phyloP scores from a whole-genome alignment of 2,329 filamentous ascomycete species.

The Diaporthe ilicicola region DNA sequence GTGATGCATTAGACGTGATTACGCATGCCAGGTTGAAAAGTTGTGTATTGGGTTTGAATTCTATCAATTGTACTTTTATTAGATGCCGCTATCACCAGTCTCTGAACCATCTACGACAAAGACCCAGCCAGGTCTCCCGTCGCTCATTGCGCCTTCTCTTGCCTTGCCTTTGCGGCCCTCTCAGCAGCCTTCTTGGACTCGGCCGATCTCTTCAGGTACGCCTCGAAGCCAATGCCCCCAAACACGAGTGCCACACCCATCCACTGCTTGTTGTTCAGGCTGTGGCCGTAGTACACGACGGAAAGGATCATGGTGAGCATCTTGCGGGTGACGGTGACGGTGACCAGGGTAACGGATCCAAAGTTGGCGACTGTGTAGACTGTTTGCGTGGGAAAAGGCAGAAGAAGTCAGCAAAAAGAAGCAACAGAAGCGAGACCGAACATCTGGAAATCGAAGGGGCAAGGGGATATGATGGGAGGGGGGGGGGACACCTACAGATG shows the following conservation, averaged over 20 bases:
- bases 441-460: too few relatives aligned
- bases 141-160: constrained; percentile 4
- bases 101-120: background rate
- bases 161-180: constrained; percentile 47
- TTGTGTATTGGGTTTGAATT: background rate
- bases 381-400: constrained; percentile 39
- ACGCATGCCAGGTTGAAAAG: background rate
- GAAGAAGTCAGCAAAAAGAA: background rate
- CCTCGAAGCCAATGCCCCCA: constrained; percentile 93
- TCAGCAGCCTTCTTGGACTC: constrained; percentile 82
- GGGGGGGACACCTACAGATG: constrained; percentile 69
- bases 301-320: constrained; percentile 99
- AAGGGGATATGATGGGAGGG: too few relatives aligned
- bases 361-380: constrained; percentile 94
- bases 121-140: background rate
- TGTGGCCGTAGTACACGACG: constrained; percentile 93
- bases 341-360: constrained; percentile 90
- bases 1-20: background rate
- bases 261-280: constrained; percentile 89
- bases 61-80: background rate
- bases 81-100: background rate
- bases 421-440: background rate
- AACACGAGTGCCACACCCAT: constrained; percentile 92
- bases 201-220: constrained; percentile 79
- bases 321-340: constrained; percentile 96